These are phyloP conservation scores for Aphanocladium album DNA, from an alignment of 2,329 filamentous ascomycete genomes.

Conservation along the genomic window DNA sequence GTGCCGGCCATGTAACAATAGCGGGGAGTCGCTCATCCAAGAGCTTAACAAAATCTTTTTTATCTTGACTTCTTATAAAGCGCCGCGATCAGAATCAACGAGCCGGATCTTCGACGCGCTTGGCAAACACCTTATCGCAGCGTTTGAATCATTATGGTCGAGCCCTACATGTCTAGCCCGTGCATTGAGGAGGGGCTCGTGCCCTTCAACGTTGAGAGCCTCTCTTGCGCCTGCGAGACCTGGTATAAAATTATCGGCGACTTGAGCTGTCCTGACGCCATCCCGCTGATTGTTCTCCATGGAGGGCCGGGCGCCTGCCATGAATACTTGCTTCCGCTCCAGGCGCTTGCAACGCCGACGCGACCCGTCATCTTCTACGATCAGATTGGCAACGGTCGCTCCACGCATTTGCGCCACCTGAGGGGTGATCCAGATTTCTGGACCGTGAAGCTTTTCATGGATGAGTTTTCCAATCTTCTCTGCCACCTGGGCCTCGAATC, in stretches of 20 bases:
- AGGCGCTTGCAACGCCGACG: constrained; percentile 19
- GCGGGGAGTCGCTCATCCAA: too few species aligned
- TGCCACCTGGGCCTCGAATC: constrained; percentile 32
- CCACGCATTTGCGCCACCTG: constrained; percentile 43
- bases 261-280: background rate
- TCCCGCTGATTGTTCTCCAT: constrained; percentile 22
- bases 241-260: background rate
- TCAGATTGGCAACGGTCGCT: constrained; percentile 46
- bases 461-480: constrained; percentile 45
- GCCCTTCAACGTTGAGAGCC: background rate
- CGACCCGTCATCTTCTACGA: constrained; percentile 48
- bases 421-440: constrained; percentile 38
- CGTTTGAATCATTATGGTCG: too few species aligned
- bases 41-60: too few species aligned
- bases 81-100: too few species aligned
- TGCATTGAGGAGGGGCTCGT: background rate
- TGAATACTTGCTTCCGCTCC: constrained; percentile 36
- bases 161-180: background rate
- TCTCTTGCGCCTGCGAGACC: background rate
- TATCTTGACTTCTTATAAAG: too few species aligned
- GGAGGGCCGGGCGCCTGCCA: constrained; percentile 44
- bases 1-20: too few species aligned
- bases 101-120: too few species aligned
- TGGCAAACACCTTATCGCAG: too few species aligned
- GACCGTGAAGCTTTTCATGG: constrained; percentile 41